Conservation (phyloP, 768 basidiomycete species). For the Podaxis carcinomalis region DNA sequence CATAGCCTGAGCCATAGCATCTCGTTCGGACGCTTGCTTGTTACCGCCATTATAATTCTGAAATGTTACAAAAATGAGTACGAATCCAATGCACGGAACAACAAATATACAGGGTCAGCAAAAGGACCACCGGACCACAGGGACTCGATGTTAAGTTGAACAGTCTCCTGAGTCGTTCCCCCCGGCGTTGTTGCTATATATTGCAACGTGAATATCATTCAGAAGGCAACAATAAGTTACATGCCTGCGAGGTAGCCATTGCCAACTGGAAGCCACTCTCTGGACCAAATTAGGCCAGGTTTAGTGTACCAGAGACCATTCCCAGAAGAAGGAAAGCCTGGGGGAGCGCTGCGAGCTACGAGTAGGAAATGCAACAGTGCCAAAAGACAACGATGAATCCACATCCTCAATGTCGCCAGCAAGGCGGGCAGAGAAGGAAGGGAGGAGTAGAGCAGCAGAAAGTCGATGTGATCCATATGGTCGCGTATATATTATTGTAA, state of each 20-base stretch:
- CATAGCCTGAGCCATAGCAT: slow-evolving; percentile 44
- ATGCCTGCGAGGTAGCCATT: slow-evolving; percentile 69
- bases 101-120: slow-evolving; percentile 50
- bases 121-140: slow-evolving; percentile 77
- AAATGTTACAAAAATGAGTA: neutral
- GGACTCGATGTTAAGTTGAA: slow-evolving; percentile 71
- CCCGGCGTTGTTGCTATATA: slow-evolving; percentile 60
- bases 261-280: slow-evolving; percentile 64
- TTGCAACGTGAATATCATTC: neutral
- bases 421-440: slow-evolving; percentile 5
- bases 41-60: slow-evolving; percentile 74
- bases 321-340: slow-evolving; percentile 64
- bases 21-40: slow-evolving; percentile 39
- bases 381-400: slow-evolving; percentile 20
- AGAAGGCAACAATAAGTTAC: slow-evolving; percentile 10
- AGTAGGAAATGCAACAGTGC: slow-evolving; percentile 19
- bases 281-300: slow-evolving; percentile 50
- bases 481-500: neutral
- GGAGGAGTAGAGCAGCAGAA: neutral
- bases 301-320: slow-evolving; percentile 70
- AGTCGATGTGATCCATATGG: slow-evolving; percentile 2
- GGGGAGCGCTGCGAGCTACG: slow-evolving; percentile 19
- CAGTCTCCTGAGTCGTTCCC: slow-evolving; percentile 53
- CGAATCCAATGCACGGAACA: neutral
- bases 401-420: slow-evolving; percentile 17